Percentiles rank a stretch among this genome's conserved stretches.
Evolutionary conservation across 129 eudicot species (phyloP).

Genomic region (Lactuca saligna): DNA sequence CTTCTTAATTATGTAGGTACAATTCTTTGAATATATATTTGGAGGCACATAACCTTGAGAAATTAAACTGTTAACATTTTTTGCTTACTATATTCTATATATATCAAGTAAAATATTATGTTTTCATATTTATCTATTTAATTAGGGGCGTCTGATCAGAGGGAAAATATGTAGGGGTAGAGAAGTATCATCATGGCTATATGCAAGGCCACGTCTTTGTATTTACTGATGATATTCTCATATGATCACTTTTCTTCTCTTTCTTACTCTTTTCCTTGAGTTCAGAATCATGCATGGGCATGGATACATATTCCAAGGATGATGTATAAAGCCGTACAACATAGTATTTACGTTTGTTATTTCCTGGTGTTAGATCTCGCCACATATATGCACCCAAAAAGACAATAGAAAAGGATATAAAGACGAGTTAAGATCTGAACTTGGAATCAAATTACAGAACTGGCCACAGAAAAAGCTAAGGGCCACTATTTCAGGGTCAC

Average conservation of each 20-base stretch:
- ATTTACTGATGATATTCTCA: not conserved
- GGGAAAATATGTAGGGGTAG: too few relatives aligned
- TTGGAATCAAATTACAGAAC: constrained; percentile 23
- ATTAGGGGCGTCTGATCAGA: too few relatives aligned
- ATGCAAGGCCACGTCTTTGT: not conserved
- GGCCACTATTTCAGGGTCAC: not conserved
- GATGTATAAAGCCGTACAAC: constrained; percentile 29
- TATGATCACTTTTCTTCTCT: constrained; percentile 26
- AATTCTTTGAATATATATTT: too few relatives aligned
- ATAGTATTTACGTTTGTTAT: constrained; percentile 8
- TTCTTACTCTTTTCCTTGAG: constrained; percentile 10
- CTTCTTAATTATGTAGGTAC: too few relatives aligned
- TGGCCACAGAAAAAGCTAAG: constrained; percentile 23
- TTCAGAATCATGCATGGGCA: constrained; percentile 29
- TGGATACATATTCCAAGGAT: constrained; percentile 20
- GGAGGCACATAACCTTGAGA: too few relatives aligned
- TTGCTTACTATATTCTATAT: too few relatives aligned
- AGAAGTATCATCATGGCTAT: too few relatives aligned
- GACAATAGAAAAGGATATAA: constrained; percentile 1
- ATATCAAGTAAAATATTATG: too few relatives aligned
- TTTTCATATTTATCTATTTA: too few relatives aligned
- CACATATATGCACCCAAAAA: constrained; percentile 18
- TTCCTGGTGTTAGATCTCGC: constrained; percentile 22
- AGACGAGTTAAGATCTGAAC: constrained; percentile 13
- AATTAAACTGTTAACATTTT: too few relatives aligned